A percentile compares a stretch with the other conserved stretches of the same genome.
Evolutionary conservation across 345 rosid genomes (phyloP).

Genomic region (Cardamine resedifolia): DNA sequence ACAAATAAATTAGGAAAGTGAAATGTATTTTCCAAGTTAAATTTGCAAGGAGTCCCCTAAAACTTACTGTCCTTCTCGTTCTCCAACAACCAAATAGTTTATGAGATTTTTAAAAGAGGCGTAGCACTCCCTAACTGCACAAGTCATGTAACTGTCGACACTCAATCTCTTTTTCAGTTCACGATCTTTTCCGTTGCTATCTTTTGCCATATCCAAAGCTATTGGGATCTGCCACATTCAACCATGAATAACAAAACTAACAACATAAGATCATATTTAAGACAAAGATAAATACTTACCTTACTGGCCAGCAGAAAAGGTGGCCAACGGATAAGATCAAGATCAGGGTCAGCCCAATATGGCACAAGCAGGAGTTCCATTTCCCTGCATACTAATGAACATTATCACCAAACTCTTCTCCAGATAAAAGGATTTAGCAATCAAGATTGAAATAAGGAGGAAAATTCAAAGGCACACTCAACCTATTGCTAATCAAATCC

Average conservation of each 20-base stretch:
- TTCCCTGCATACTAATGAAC: conserved; percentile 41
- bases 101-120: conserved; percentile 52
- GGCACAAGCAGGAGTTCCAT: conserved; percentile 56
- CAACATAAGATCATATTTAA: background rate
- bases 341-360: conserved; percentile 51
- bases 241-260: background rate
- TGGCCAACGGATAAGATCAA: conserved; percentile 56
- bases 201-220: conserved; percentile 68
- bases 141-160: conserved; percentile 53
- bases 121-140: conserved; percentile 56
- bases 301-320: conserved; percentile 63
- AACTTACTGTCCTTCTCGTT: conserved; percentile 51
- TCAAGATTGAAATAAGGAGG: background rate
- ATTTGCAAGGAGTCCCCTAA: background rate
- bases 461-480: conserved; percentile 12
- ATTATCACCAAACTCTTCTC: background rate
- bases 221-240: conserved; percentile 50
- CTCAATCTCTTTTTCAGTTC: conserved; percentile 52
- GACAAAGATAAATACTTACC: conserved; percentile 36
- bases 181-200: conserved; percentile 51
- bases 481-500: conserved; percentile 55
- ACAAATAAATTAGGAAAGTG: conserved; percentile 9
- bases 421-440: background rate
- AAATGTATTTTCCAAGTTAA: background rate
- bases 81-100: conserved; percentile 48